These are phyloP conservation scores for Trichophyton simii DNA, from an alignment of 2,329 filamentous ascomycete genomes.

Conservation along the genomic window DNA sequence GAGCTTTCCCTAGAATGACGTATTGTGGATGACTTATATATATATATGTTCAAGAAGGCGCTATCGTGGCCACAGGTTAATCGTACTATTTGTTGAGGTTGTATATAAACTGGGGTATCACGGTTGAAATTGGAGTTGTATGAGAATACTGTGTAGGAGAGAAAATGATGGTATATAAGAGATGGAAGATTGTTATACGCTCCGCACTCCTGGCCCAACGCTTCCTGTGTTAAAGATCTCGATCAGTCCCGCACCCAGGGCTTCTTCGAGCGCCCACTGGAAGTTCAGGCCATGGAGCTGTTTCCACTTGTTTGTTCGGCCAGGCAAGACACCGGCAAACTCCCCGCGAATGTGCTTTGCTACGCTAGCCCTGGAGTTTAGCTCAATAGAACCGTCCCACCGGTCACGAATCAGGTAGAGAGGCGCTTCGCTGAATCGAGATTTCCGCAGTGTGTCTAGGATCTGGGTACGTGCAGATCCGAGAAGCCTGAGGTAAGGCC, in stretches of 20 bases:
- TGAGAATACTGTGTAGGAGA: not conserved
- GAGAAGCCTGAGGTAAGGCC: constrained; percentile 47
- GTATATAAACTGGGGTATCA: not conserved
- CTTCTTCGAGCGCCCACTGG: constrained; percentile 49
- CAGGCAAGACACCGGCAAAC: constrained; percentile 42
- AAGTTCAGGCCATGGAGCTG: constrained; percentile 47
- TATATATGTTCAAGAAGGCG: not conserved
- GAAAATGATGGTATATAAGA: not conserved
- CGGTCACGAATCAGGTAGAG: constrained; percentile 44
- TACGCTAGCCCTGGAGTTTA: constrained; percentile 30
- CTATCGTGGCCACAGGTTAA: not conserved
- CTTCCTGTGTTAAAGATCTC: constrained; percentile 53
- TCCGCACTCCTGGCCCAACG: constrained; percentile 44
- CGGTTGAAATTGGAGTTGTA: not conserved
- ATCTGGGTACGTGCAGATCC: constrained; percentile 44
- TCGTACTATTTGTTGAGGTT: not conserved
- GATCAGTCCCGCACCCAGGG: constrained; percentile 47
- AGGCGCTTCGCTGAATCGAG: constrained; percentile 42
- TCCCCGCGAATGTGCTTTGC: constrained; percentile 46
- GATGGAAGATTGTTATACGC: constrained; percentile 17
- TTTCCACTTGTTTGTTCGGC: constrained; percentile 52
- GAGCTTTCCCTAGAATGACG: not conserved
- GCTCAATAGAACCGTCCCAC: constrained; percentile 50
- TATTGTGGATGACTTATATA: not conserved
- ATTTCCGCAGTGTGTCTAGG: constrained; percentile 40